Base-by-base conservation (phyloP, 2,329 filamentous ascomycete genomes). In the Colletotrichum sp. region DNA sequence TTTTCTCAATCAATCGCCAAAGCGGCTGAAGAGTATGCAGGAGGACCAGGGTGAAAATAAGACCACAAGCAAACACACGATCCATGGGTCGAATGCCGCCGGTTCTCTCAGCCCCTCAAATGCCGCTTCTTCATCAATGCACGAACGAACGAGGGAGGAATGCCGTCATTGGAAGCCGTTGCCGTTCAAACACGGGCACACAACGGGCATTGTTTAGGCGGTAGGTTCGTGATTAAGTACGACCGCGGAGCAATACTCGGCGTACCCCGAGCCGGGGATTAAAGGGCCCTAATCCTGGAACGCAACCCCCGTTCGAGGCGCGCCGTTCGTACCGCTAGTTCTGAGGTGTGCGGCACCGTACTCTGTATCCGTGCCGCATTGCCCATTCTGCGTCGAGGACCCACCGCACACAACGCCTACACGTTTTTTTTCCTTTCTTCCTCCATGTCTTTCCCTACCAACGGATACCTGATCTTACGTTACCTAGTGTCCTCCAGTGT, bases 281-380 rank as follows among this genome's bases (percentile, higher is more conserved):
- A n/a, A 30, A 71, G 44, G 25, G 61, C 71, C 64, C 30, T 61
- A 59, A 59, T 68, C 44, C 73, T 70, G 73, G 73, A 64, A 68
- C 30, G 39, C n/a, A 32, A 32, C n/a, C 39, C 63, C 73, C 63
- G 64, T 52, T 64, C 69, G 32, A 76, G 57, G 36, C 27, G 9
- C 48, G 32, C 28, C 34, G 52, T 52, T 52, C 44, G n/a, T 22
- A 52, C n/a, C 44, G 44, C 44, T 52, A n/a, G 59, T 27, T 12
- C 36, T 27, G 19, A 61, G 25, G 30, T 63, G 61, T 66, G 55
- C 72, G 52, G 28, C 48, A 36, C 34, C 68, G 52, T 25, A 25
- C 25, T 25, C 25, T 25, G 25, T 30, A 68, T 44, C 34, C 63
- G 34, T 59, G 13, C 55, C 55, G 55, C 28, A 22, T 30, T 39